Evolutionary conservation across 73 alveolate genomes (phyloP), one percentile per base, ranked within the genome.

Genomic region (Symbiodinium natans): DNA sequence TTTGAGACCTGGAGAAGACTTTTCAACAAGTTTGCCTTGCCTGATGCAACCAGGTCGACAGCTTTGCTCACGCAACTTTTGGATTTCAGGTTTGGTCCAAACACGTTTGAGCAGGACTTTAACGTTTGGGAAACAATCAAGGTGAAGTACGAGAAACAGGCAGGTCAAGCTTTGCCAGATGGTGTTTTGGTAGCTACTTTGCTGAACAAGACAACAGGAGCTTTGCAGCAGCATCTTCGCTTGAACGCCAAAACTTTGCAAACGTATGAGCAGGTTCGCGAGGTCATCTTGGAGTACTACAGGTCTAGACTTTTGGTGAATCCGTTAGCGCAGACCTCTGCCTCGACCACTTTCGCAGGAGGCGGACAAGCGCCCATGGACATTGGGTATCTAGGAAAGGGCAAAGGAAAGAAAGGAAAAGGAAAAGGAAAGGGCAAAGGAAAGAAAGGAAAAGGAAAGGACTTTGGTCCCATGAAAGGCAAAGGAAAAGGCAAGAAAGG

Each of bases 141-240:
- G 39, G 21, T 6, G 68, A 36, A 40, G 59, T 82, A 82, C 34
- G 89, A 82, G 41, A n/a, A 19, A 17, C 89, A 82, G 41, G 10
- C 59, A 7, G 63, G 89, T 15, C 8, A n/a, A 34, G 39, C 27
- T 10, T 63, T 82, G 36, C 89, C 89, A 6, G 89, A 82, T 27
- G 9, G 68, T 13, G 89, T 82, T 3, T 39, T 82, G 6, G 89
- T 82, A 11, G 89, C 89, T 11, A 38, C 89, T 82, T 38, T 82
- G 27, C 56, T 82, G 89, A 82, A 82, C 59, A 82, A 82, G 89
- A 82, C 89, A 6, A 39, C 89, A 17, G 89, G 89, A 36, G 89
- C 89, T 15, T 27, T 82, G 29, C 89, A 82, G 89, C 89, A 82
- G 36, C 89, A 82, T 36, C 34, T 82, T 5, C 29, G 89, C 11